These are phyloP conservation scores for Beta vulgaris DNA, from an alignment of 148 eudicot genomes.

Conservation along the genomic window DNA sequence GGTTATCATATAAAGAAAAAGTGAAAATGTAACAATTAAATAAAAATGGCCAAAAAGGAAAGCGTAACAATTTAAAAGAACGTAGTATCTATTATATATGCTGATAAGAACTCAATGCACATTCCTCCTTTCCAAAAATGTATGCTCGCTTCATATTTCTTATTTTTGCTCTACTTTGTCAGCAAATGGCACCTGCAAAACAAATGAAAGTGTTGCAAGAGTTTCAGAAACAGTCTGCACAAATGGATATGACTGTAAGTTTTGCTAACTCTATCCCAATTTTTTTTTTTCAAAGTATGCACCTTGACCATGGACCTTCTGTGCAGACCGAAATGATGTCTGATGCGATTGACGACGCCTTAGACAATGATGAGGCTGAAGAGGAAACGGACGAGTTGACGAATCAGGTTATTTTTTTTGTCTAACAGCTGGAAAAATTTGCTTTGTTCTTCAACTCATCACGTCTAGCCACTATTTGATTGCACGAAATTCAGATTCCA, in stretches of 20 bases:
- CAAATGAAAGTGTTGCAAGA: conserved; percentile 73
- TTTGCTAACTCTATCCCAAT: conserved; percentile 11
- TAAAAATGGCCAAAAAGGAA: too few relatives aligned
- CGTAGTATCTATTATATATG: background rate
- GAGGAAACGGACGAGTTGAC: conserved; percentile 93
- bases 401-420: conserved; percentile 56
- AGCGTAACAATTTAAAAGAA: too few relatives aligned
- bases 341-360: conserved; percentile 84
- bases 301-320: conserved; percentile 7
- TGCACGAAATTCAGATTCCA: background rate
- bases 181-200: conserved; percentile 95
- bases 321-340: conserved; percentile 96
- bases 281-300: conserved; percentile 14
- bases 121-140: background rate
- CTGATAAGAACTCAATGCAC: background rate
- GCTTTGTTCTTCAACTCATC: background rate
- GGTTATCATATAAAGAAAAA: too few relatives aligned
- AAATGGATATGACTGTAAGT: conserved; percentile 97
- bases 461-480: background rate
- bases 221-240: conserved; percentile 91
- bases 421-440: background rate
- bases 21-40: too few relatives aligned
- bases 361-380: conserved; percentile 96
- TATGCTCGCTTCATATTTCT: background rate
- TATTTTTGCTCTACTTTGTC: conserved; percentile 16